A percentile compares a stretch with the other conserved stretches of the same genome.
Conservation (phyloP, 768 basidiomycete species). For the Termitomyces sp. region DNA sequence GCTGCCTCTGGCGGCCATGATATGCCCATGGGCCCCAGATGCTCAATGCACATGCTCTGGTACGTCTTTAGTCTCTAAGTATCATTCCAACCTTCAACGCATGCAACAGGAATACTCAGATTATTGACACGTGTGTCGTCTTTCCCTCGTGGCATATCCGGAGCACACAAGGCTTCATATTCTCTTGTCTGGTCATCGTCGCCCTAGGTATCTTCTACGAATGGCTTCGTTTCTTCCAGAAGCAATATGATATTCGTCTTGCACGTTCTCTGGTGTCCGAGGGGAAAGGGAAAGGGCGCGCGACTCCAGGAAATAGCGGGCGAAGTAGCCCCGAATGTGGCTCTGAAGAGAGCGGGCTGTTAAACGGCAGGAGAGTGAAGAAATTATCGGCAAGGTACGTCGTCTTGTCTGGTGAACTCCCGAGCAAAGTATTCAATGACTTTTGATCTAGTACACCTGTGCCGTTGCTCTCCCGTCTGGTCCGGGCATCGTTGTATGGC, state of each 20-base stretch:
- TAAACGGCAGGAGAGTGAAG: slow-evolving; percentile 43
- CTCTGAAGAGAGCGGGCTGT: slow-evolving; percentile 48
- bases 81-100: background rate
- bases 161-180: slow-evolving; percentile 46
- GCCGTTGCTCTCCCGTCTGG: slow-evolving; percentile 41
- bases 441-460: slow-evolving; percentile 38
- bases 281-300: slow-evolving; percentile 41
- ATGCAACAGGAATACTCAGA: slow-evolving; percentile 60
- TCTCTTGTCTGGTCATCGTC: slow-evolving; percentile 63
- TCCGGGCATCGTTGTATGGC: slow-evolving; percentile 72
- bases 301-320: slow-evolving; percentile 18
- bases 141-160: slow-evolving; percentile 74
- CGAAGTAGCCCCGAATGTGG: slow-evolving; percentile 17
- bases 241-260: slow-evolving; percentile 52
- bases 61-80: slow-evolving; percentile 17
- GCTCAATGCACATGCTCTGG: slow-evolving; percentile 84
- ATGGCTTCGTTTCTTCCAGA: slow-evolving; percentile 65
- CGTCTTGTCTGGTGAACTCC: background rate
- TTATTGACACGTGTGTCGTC: slow-evolving; percentile 77
- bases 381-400: slow-evolving; percentile 37
- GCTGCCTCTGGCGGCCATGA: slow-evolving; percentile 33
- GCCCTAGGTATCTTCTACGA: slow-evolving; percentile 72
- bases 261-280: slow-evolving; percentile 38
- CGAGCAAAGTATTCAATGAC: background rate
- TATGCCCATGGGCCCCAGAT: slow-evolving; percentile 44